A percentile compares a stretch with the other conserved stretches of the same genome.
Conservation (phyloP, 2,329 filamentous ascomycete genomes). For the Chalaropsis thielavioides region DNA sequence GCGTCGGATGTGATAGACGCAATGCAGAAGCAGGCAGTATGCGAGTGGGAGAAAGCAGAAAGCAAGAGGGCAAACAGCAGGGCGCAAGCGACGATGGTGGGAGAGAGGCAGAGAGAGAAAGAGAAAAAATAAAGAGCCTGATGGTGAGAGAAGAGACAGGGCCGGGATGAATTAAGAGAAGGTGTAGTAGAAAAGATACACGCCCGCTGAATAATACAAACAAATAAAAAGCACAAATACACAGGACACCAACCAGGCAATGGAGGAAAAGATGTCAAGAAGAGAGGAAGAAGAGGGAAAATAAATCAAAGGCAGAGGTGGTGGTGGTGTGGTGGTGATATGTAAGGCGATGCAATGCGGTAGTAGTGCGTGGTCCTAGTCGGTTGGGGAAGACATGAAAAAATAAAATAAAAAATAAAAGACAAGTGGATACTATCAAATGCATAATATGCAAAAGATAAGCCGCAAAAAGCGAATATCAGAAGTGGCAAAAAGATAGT, state of each 20-base stretch:
- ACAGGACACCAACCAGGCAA: neutral
- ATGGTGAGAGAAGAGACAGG: neutral
- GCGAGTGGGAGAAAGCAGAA: constrained; percentile 6
- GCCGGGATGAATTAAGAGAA: neutral
- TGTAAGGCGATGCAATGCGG: constrained; percentile 1
- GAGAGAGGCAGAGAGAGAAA: too few species aligned
- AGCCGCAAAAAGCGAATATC: neutral
- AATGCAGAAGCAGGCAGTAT: constrained; percentile 11
- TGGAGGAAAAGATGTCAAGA: neutral
- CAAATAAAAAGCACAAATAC: neutral
- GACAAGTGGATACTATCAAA: neutral
- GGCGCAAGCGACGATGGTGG: neutral
- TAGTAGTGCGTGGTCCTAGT: neutral
- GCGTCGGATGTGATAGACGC: constrained; percentile 15
- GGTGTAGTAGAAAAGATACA: constrained; percentile 1
- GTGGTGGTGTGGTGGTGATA: neutral
- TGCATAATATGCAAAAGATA: constrained; percentile 7
- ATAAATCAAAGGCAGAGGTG: neutral
- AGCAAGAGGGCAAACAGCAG: neutral
- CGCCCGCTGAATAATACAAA: neutral
- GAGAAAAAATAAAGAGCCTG: constrained; percentile 9
- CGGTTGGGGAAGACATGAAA: constrained; percentile 4
- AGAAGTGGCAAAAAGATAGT: constrained; percentile 3
- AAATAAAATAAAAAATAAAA: neutral
- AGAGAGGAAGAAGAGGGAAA: neutral